These are phyloP conservation scores for Cotoneaster glaucophyllus DNA, from an alignment of 306 rosid genomes.

Conservation along the genomic window DNA sequence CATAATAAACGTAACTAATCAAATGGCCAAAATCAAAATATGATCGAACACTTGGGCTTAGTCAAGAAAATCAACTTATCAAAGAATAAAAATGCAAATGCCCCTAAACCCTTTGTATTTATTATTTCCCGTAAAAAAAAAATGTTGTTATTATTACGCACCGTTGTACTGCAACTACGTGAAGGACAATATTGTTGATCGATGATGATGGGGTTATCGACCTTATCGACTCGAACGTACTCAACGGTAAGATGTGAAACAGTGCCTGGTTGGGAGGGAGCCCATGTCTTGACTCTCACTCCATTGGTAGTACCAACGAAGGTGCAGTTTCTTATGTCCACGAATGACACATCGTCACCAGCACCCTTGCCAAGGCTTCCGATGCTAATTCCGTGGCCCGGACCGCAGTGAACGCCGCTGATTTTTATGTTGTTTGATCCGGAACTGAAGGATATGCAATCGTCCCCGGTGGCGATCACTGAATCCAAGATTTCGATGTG, in stretches of 20 bases:
- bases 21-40: no score
- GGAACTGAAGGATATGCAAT: conserved; percentile 25
- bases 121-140: no score
- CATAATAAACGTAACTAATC: no score
- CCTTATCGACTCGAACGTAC: conserved; percentile 6
- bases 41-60: no score
- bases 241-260: conserved; percentile 14
- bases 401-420: conserved; percentile 16
- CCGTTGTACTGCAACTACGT: neutral
- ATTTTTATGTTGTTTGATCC: conserved; percentile 1
- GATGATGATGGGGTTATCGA: conserved; percentile 29
- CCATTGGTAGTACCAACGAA: conserved; percentile 32
- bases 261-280: neutral
- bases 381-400: conserved; percentile 37
- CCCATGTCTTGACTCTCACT: conserved; percentile 33
- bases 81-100: no score
- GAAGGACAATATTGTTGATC: conserved; percentile 35
- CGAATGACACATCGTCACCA: neutral
- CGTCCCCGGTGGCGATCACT: conserved; percentile 17
- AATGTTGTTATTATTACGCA: neutral
- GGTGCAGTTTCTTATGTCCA: conserved; percentile 2
- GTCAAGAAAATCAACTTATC: no score
- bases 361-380: conserved; percentile 23
- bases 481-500: neutral
- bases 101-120: no score